A percentile compares a stretch with the other conserved stretches of the same genome.
phyloP scores from a whole-genome alignment of 108 stramenopile species.

The Discostella stelligeroides region DNA sequence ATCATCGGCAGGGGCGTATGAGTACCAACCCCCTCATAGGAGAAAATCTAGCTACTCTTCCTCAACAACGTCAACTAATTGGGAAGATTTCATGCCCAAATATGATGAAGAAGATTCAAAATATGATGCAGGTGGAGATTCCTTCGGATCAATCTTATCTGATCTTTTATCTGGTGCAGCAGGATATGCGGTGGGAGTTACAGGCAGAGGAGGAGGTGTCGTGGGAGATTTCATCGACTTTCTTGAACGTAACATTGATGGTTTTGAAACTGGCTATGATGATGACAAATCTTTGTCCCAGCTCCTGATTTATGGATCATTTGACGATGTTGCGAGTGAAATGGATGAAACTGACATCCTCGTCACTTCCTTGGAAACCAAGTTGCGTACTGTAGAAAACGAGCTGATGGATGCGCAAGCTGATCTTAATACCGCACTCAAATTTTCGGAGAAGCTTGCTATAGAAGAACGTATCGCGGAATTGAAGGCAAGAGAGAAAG shows the following conservation, averaged over 20 bases:
- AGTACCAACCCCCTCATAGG: constrained; percentile 78
- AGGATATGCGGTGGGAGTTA: constrained; percentile 47
- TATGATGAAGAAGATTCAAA: constrained; percentile 61
- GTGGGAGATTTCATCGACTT: constrained; percentile 81
- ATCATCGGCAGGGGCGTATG: constrained; percentile 29
- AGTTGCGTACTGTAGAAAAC: constrained; percentile 54
- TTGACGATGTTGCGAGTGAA: constrained; percentile 76
- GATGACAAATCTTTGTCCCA: constrained; percentile 62
- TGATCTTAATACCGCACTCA: constrained; percentile 50
- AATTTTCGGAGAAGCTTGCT: constrained; percentile 66
- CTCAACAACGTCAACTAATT: constrained; percentile 47
- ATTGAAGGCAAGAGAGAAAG: constrained; percentile 70
- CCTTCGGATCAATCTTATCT: constrained; percentile 76
- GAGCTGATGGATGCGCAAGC: constrained; percentile 58
- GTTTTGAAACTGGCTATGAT: constrained; percentile 47
- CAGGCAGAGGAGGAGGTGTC: constrained; percentile 50
- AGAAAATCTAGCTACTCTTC: constrained; percentile 44
- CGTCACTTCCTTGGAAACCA: constrained; percentile 67
- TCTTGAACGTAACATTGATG: constrained; percentile 75
- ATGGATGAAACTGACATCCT: constrained; percentile 82
- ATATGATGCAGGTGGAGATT: constrained; percentile 80
- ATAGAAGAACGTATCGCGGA: constrained; percentile 70
- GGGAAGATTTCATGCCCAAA: constrained; percentile 86
- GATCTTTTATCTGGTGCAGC: constrained; percentile 71
- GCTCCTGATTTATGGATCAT: constrained; percentile 58